Base-by-base conservation (phyloP, 139 green algal genomes). In the Limnomonas spitsbergensis region DNA sequence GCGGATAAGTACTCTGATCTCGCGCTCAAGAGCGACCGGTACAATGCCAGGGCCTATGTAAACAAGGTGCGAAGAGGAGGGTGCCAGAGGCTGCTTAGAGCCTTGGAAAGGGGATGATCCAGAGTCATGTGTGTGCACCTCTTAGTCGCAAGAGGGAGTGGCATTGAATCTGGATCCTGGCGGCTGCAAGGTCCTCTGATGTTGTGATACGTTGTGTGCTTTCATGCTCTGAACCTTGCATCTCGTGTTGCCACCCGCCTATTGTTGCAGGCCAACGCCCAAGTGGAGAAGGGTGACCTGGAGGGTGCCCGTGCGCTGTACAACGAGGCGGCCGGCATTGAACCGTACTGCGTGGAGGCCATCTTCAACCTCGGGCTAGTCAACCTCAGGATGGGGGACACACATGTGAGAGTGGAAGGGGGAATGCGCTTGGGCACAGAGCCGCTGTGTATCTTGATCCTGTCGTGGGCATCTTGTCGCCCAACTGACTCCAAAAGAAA, bases 21-120 rank as follows among this genome's bases (percentile, higher is more conserved):
- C 69, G 89, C 90, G 29, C 82, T 94, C 2, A 87, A 89, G 56
- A 89, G 78, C 1, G 91, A 97, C 80, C 81, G 84, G 77, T 95
- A 94, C 85, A 96, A 93, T 76, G 85, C 91, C 0, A 79, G 85
- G 37, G 88, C 89, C 2, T 91, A 92, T 40, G 91, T 97, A 39
- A 95, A 94, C 81, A 88, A 89, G 81, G 77, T 68, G 29, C 47
- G 47, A 61, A 20, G 14, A 61, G 83, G 78, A 29, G 88, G 71
- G 75, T 71, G 42, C n/a, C 6, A 32, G 6, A 3, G 32, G 7
- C 38, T 56, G 4, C 7, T 56, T 34, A 3, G 6, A n/a, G 67
- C 29, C 7, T 6, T 7, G 67, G 34, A 26, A 73, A 52, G 67
- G 35, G 24, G 24, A 9, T 20, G 66, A 54, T 76, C 20, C 31